Percentiles rank a stretch among this genome's conserved stretches.
These are phyloP conservation scores for Dactylellina leptospora DNA, from an alignment of 2,329 filamentous ascomycete genomes.

Conservation along the genomic window DNA sequence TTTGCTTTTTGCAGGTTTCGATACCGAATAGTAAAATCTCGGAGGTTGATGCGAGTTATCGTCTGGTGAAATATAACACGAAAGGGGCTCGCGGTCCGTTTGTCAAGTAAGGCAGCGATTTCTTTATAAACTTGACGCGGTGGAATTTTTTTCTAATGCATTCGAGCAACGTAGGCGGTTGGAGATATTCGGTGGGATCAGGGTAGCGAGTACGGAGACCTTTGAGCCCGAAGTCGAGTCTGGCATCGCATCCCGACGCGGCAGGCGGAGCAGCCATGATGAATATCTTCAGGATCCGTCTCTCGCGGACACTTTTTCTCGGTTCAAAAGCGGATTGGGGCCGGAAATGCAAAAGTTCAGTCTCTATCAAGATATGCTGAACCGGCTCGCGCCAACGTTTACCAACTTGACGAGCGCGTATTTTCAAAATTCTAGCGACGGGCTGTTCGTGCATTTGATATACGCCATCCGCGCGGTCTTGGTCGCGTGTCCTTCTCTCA, in stretches of 20 bases:
- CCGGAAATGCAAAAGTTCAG: not conserved
- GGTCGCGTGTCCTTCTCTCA: conserved; percentile 1
- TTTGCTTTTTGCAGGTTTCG: conserved; percentile 9
- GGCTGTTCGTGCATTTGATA: conserved; percentile 22
- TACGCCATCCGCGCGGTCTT: conserved; percentile 6
- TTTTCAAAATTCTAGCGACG: conserved; percentile 13
- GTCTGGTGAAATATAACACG: conserved; percentile 20
- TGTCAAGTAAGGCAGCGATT: conserved; percentile 10
- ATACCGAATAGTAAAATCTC: conserved; percentile 9
- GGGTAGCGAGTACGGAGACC: not conserved
- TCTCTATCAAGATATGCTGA: not conserved
- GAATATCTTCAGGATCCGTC: too few species aligned
- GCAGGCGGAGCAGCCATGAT: too few species aligned
- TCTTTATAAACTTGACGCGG: not conserved
- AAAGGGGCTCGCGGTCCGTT: conserved; percentile 14
- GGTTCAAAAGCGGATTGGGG: not conserved
- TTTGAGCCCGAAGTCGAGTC: not conserved
- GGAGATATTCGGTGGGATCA: conserved; percentile 21
- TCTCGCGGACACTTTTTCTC: not conserved
- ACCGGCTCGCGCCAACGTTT: not conserved
- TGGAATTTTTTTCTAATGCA: not conserved
- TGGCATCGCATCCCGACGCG: too few species aligned
- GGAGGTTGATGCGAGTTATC: conserved; percentile 5
- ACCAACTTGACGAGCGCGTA: conserved; percentile 4
- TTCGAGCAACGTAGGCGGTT: not conserved